Conservation (phyloP, 1,139 yeast species). For the Kurtzmaniella quercitrusa region DNA sequence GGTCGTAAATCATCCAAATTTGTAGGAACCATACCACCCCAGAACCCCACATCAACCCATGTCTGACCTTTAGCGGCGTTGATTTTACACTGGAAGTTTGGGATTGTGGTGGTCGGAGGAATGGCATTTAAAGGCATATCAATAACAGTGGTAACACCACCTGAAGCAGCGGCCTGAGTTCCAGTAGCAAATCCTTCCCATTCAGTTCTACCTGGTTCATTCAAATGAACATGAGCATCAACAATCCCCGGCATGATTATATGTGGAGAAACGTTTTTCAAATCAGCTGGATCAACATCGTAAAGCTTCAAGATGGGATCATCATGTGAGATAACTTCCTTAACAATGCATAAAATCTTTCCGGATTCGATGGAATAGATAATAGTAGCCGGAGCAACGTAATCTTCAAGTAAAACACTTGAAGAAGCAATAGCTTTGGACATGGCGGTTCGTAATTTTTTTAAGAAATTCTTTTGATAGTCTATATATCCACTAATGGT, state of each 20-base stretch:
- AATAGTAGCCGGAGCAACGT: conserved; percentile 61
- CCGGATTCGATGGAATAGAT: conserved; percentile 63
- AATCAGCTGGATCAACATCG: conserved; percentile 37
- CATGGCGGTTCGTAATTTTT: no score
- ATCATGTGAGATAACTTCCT: conserved; percentile 26
- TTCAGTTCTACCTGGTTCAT: conserved; percentile 92
- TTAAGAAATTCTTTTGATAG: no score
- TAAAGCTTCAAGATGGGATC: conserved; percentile 39
- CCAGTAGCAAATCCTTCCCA: conserved; percentile 97
- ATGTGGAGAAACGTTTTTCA: conserved; percentile 57
- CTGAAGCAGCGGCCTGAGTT: conserved; percentile 86
- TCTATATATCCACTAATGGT: no score
- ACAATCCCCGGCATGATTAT: conserved; percentile 85
- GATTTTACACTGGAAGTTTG: conserved; percentile 68
- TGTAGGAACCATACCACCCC: conserved; percentile 91
- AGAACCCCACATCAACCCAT: conserved; percentile 92
- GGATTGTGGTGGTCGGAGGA: conserved; percentile 88
- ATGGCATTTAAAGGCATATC: conserved; percentile 97
- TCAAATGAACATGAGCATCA: conserved; percentile 88
- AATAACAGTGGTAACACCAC: conserved; percentile 93
- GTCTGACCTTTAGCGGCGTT: conserved; percentile 76
- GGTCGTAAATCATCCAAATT: conserved; percentile 70
- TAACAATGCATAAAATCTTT: conserved; percentile 51
- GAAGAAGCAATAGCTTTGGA: conserved; percentile 64
- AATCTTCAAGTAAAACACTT: conserved; percentile 54